phyloP scores from a whole-genome alignment of 2,329 filamentous ascomycete species.

The Chaetomium sp. region DNA sequence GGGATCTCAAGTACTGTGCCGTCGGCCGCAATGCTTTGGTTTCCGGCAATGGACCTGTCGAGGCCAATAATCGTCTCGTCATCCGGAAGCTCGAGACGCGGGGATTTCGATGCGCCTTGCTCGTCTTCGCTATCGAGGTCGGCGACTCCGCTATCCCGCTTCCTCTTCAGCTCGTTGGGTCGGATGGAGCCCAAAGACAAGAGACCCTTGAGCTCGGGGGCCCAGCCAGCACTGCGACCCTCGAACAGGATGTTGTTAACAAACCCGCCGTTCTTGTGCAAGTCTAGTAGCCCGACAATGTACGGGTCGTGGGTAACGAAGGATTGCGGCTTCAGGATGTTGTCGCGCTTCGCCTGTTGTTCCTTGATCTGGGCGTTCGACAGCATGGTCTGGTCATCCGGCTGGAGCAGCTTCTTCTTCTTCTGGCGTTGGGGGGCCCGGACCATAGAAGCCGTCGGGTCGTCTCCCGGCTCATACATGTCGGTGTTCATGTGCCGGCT shows the following conservation, averaged over 20 bases:
- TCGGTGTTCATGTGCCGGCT: conserved; percentile 46
- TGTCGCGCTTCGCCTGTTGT: conserved; percentile 77
- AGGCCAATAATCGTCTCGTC: conserved; percentile 48
- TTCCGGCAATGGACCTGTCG: conserved; percentile 45
- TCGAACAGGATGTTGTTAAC: conserved; percentile 81
- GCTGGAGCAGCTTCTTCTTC: conserved; percentile 72
- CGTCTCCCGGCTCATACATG: conserved; percentile 56
- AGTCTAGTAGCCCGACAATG: conserved; percentile 78
- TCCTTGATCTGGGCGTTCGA: conserved; percentile 72
- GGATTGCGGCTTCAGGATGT: conserved; percentile 73
- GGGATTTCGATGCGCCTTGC: conserved; percentile 57
- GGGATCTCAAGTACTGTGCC: conserved; percentile 60
- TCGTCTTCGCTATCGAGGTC: conserved; percentile 66
- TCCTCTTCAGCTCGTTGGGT: conserved; percentile 80
- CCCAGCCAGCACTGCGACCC: conserved; percentile 72
- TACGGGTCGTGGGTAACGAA: conserved; percentile 85
- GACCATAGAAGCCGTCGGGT: conserved; percentile 46
- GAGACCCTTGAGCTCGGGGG: conserved; percentile 85
- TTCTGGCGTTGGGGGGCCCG: conserved; percentile 63
- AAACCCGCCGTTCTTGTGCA: conserved; percentile 87
- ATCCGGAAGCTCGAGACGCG: conserved; percentile 62
- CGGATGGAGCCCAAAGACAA: conserved; percentile 79
- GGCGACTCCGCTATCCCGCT: conserved; percentile 81
- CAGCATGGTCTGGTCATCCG: conserved; percentile 76
- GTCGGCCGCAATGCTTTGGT: conserved; percentile 50